These are phyloP conservation scores for Elongisporangium undulatum DNA, from an alignment of 352 stramenopile species.

Conservation along the genomic window DNA sequence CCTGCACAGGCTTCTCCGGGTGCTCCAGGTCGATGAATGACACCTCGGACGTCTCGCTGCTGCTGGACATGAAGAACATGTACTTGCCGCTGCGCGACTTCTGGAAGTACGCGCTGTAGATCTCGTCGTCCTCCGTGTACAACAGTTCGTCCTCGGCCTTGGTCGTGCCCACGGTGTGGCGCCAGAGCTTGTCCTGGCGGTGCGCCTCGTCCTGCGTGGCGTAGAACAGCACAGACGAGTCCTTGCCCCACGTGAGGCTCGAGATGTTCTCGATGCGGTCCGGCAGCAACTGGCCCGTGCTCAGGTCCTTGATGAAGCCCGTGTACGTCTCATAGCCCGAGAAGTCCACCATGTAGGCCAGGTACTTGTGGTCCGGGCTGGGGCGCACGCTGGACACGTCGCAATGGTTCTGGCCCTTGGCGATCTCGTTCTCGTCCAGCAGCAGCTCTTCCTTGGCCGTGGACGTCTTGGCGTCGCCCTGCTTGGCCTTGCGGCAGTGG, in stretches of 20 bases:
- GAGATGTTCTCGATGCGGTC: slow-evolving; percentile 85
- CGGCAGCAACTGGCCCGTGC: slow-evolving; percentile 53
- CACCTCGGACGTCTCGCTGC: slow-evolving; percentile 91
- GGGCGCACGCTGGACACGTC: slow-evolving; percentile 69
- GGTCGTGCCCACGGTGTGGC: slow-evolving; percentile 78
- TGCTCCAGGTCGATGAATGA: slow-evolving; percentile 71
- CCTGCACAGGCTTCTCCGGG: slow-evolving; percentile 31
- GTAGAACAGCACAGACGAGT: slow-evolving; percentile 93
- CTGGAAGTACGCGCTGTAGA: slow-evolving; percentile 89
- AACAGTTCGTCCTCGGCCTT: slow-evolving; percentile 82
- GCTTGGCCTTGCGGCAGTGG: slow-evolving; percentile 74
- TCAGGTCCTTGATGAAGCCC: slow-evolving; percentile 85
- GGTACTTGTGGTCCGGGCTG: slow-evolving; percentile 88
- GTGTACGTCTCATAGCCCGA: slow-evolving; percentile 94
- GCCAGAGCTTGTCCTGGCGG: slow-evolving; percentile 93
- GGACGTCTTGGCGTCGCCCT: slow-evolving; percentile 25
- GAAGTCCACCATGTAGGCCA: slow-evolving; percentile 95
- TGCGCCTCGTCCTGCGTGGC: slow-evolving; percentile 89
- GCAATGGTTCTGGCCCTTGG: slow-evolving; percentile 81
- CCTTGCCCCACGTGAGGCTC: slow-evolving; percentile 89
- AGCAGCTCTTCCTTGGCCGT: slow-evolving; percentile 85
- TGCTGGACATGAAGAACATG: slow-evolving; percentile 86
- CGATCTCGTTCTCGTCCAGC: slow-evolving; percentile 93
- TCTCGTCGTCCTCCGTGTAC: slow-evolving; percentile 93
- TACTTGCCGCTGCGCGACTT: slow-evolving; percentile 93